Evolutionary conservation across 345 rosid species (phyloP).

Genomic region (Theobroma cacao): DNA sequence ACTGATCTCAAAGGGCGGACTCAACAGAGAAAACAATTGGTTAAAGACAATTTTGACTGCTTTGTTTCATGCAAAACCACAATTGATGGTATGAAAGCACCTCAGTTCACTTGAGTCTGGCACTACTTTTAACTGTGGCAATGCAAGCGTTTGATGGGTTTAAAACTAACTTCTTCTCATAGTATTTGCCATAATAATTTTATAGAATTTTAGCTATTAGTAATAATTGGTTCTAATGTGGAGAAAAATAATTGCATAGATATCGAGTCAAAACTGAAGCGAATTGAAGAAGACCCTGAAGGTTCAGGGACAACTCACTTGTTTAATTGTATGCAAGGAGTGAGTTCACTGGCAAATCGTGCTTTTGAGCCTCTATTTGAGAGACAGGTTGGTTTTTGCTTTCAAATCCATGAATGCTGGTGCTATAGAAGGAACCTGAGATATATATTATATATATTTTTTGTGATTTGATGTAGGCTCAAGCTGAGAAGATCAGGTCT

Average conservation of each 20-base stretch:
- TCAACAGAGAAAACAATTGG: slow-evolving; percentile 89
- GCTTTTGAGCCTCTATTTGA: slow-evolving; percentile 96
- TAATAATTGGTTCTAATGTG: slow-evolving; percentile 19
- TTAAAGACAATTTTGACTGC: slow-evolving; percentile 96
- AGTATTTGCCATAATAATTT: not conserved
- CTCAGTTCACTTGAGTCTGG: slow-evolving; percentile 9
- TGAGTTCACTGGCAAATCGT: slow-evolving; percentile 68
- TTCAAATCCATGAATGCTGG: not conserved
- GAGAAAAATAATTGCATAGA: slow-evolving; percentile 42
- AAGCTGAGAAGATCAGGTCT: slow-evolving; percentile 97
- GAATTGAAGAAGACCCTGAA: slow-evolving; percentile 97
- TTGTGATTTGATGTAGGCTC: slow-evolving; percentile 54
- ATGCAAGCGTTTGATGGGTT: slow-evolving; percentile 6
- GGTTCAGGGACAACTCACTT: slow-evolving; percentile 91
- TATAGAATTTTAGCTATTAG: not conserved
- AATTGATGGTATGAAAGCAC: slow-evolving; percentile 75
- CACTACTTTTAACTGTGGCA: slow-evolving; percentile 8
- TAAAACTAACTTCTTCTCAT: slow-evolving; percentile 11
- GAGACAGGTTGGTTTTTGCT: slow-evolving; percentile 71
- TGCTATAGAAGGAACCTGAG: not conserved
- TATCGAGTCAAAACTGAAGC: slow-evolving; percentile 89
- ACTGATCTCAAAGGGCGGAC: slow-evolving; percentile 93
- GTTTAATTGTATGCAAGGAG: slow-evolving; percentile 78
- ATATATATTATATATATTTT: slow-evolving; percentile 19
- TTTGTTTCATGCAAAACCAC: slow-evolving; percentile 99